phyloP scores from a whole-genome alignment of 805 yeast genomes.

The Candida nanaspora region DNA sequence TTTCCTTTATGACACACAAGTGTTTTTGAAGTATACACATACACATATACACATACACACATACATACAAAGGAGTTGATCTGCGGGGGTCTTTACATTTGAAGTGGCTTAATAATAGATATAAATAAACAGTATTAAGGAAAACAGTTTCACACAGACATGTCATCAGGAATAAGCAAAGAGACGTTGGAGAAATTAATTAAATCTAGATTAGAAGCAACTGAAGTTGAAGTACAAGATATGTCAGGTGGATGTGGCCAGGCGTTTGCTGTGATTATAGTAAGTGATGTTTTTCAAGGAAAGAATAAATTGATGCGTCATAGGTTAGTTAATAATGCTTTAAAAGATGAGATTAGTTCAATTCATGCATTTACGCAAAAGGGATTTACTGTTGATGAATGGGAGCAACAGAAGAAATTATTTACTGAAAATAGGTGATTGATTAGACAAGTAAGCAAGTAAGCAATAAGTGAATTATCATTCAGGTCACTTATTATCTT shows the following conservation, averaged over 20 bases:
- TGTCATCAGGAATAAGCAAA: slow-evolving; percentile 16
- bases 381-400: slow-evolving; percentile 82
- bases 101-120: too few species aligned
- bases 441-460: too few species aligned
- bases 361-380: slow-evolving; percentile 97
- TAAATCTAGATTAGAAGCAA: slow-evolving; percentile 49
- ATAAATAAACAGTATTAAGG: too few species aligned
- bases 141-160: too few species aligned
- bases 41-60: too few species aligned
- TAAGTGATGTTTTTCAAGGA: slow-evolving; percentile 60
- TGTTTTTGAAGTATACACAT: too few species aligned
- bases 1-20: too few species aligned
- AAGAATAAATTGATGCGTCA: slow-evolving; percentile 84
- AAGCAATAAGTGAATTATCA: neutral
- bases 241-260: slow-evolving; percentile 96
- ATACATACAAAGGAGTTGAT: too few species aligned
- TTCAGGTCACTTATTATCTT: neutral
- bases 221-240: slow-evolving; percentile 66
- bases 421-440: neutral
- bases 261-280: slow-evolving; percentile 90
- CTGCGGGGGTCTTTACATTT: too few species aligned
- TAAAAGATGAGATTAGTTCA: slow-evolving; percentile 75
- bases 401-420: slow-evolving; percentile 41
- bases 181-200: slow-evolving; percentile 41
- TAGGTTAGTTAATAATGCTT: slow-evolving; percentile 69